A percentile compares a stretch with the other conserved stretches of the same genome.
Evolutionary conservation across 495 filamentous ascomycete species (phyloP).

Genomic region (Paragyromitra xinjiangensis): DNA sequence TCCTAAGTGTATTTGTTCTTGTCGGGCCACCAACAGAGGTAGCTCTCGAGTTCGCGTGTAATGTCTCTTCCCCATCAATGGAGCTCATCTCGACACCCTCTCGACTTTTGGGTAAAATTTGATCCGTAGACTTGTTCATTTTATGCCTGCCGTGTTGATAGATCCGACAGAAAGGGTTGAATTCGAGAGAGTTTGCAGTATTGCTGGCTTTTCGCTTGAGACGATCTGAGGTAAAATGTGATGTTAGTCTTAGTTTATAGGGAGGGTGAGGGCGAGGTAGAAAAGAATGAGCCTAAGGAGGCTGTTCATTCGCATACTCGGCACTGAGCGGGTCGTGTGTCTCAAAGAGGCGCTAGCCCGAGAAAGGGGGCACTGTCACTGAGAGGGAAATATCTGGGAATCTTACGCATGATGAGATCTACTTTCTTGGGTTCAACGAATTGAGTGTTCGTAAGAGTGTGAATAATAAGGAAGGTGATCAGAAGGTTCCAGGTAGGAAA

Average conservation of each 20-base stretch:
- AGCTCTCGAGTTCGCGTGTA: too few relatives aligned
- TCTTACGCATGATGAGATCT: not conserved
- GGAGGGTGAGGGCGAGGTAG: not conserved
- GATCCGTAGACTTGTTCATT: constrained; percentile 5
- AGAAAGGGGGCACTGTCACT: not conserved
- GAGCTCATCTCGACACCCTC: not conserved
- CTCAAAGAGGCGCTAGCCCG: not conserved
- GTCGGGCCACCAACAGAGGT: not conserved
- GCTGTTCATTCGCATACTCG: not conserved
- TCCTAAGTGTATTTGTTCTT: constrained; percentile 56
- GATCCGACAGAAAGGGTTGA: constrained; percentile 45
- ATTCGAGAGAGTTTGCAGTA: constrained; percentile 15
- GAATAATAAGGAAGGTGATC: not conserved
- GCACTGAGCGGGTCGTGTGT: not conserved
- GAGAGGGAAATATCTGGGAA: not conserved
- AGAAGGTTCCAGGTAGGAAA: not conserved
- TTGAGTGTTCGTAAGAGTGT: not conserved
- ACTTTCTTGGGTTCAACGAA: not conserved
- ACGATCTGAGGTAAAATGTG: constrained; percentile 5
- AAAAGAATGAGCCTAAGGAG: not conserved
- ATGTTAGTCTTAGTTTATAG: not conserved
- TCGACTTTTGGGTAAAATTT: not conserved
- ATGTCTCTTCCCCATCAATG: not conserved
- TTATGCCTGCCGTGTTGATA: constrained; percentile 37
- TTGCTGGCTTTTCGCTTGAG: constrained; percentile 38